Evolutionary conservation across 2,329 filamentous ascomycete genomes (phyloP).

Genomic region (Penicillium crustosum): DNA sequence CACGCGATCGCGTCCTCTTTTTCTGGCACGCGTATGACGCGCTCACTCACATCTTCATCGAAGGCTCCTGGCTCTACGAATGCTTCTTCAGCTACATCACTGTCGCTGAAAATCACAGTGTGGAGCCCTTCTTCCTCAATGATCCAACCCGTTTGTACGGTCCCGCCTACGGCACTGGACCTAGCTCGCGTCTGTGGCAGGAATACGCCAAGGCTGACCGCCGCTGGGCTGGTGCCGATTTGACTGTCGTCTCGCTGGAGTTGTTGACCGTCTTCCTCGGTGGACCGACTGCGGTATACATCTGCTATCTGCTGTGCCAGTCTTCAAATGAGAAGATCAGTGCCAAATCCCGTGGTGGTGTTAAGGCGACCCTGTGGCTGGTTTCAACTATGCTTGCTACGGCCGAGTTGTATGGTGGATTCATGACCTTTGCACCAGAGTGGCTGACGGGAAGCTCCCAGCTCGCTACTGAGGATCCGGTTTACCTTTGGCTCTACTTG

Average conservation of each 20-base stretch:
- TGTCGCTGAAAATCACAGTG: conserved; percentile 39
- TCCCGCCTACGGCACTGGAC: conserved; percentile 55
- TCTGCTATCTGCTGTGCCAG: conserved; percentile 54
- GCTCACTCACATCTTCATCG: conserved; percentile 85
- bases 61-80: conserved; percentile 89
- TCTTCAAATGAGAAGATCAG: conserved; percentile 21
- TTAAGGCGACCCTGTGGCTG: conserved; percentile 51
- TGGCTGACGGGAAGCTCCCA: conserved; percentile 61
- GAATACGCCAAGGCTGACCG: conserved; percentile 66
- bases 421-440: conserved; percentile 66
- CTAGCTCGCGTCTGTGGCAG: conserved; percentile 60
- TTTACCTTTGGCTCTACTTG: conserved; percentile 64
- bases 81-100: conserved; percentile 73
- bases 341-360: conserved; percentile 23
- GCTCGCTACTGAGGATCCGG: conserved; percentile 59
- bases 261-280: conserved; percentile 61
- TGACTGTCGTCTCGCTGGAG: conserved; percentile 60
- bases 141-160: conserved; percentile 58
- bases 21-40: conserved; percentile 95
- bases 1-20: conserved; percentile 72
- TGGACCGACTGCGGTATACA: conserved; percentile 58
- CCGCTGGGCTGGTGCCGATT: conserved; percentile 60
- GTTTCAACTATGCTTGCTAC: conserved; percentile 60
- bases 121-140: conserved; percentile 53
- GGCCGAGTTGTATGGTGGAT: conserved; percentile 63